phyloP scores from a whole-genome alignment of 352 stramenopile species.

The Globisporangium abappressorium region DNA sequence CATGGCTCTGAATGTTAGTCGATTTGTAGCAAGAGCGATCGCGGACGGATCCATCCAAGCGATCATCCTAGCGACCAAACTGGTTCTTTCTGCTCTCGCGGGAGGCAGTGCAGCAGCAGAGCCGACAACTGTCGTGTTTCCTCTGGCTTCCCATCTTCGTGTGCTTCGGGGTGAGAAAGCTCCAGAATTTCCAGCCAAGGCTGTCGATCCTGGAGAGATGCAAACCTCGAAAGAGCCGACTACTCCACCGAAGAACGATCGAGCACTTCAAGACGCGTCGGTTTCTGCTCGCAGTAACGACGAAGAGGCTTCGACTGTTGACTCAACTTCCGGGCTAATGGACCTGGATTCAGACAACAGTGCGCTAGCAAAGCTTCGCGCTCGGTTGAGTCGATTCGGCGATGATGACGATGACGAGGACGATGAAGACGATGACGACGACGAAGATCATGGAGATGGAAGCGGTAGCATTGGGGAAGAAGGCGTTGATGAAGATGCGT shows the following conservation, averaged over 20 bases:
- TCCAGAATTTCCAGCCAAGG: slow-evolving; percentile 38
- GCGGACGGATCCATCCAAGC: slow-evolving; percentile 74
- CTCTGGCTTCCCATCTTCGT: slow-evolving; percentile 64
- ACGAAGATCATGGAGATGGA: slow-evolving; percentile 47
- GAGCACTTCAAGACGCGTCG: neutral
- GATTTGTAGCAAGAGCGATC: slow-evolving; percentile 75
- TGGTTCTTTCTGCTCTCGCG: slow-evolving; percentile 52
- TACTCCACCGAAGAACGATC: slow-evolving; percentile 31
- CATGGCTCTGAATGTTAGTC: slow-evolving; percentile 59
- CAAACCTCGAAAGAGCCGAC: slow-evolving; percentile 28
- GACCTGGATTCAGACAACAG: slow-evolving; percentile 67
- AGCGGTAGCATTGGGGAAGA: slow-evolving; percentile 49
- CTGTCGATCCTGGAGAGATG: neutral
- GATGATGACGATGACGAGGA: slow-evolving; percentile 38
- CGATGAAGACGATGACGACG: slow-evolving; percentile 58
- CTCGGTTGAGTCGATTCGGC: slow-evolving; percentile 65
- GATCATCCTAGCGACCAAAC: slow-evolving; percentile 68
- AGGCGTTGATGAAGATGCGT: slow-evolving; percentile 82
- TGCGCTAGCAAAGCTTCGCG: slow-evolving; percentile 57
- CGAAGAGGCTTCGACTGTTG: slow-evolving; percentile 24
- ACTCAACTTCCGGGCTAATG: slow-evolving; percentile 41
- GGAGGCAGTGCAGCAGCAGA: slow-evolving; percentile 15
- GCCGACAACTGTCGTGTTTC: slow-evolving; percentile 30
- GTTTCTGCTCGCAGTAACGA: slow-evolving; percentile 15
- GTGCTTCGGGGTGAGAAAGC: slow-evolving; percentile 70